A percentile compares a stretch with the other conserved stretches of the same genome.
These are phyloP conservation scores for Kurtzmaniella cleridarum DNA, from an alignment of 805 yeast species.

Conservation along the genomic window DNA sequence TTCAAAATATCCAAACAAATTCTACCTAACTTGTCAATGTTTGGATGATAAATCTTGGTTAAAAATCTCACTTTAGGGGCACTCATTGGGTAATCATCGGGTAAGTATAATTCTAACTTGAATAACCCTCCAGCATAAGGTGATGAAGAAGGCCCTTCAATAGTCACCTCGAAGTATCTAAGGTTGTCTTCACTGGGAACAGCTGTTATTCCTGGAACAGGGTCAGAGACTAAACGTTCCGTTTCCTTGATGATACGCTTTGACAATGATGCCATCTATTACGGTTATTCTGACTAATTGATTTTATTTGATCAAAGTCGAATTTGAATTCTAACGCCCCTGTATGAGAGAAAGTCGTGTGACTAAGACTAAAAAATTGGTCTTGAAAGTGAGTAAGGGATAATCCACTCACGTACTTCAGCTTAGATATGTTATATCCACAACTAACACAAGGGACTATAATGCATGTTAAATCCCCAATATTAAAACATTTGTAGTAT, in stretches of 20 bases:
- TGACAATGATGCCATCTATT: constrained; percentile 58
- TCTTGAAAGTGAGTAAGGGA: too few relatives aligned
- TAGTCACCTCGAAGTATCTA: constrained; percentile 85
- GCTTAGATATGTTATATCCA: too few relatives aligned
- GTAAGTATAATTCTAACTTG: constrained; percentile 78
- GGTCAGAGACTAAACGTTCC: constrained; percentile 85
- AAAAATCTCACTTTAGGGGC: constrained; percentile 94
- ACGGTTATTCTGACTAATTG: too few relatives aligned
- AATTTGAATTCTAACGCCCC: too few relatives aligned
- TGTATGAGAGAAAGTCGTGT: too few relatives aligned
- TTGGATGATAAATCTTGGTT: constrained; percentile 94
- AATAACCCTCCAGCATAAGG: constrained; percentile 85
- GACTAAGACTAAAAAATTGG: too few relatives aligned
- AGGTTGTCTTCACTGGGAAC: constrained; percentile 91
- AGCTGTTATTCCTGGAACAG: constrained; percentile 94
- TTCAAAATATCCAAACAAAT: constrained; percentile 94
- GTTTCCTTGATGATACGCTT: constrained; percentile 96
- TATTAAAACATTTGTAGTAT: too few relatives aligned
- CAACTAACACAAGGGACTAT: too few relatives aligned
- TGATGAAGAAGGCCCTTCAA: constrained; percentile 86
- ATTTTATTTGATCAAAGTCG: too few relatives aligned
- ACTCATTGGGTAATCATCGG: constrained; percentile 97
- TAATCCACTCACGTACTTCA: too few relatives aligned
- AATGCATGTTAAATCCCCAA: too few relatives aligned
- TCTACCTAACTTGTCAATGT: constrained; percentile 91